Base-by-base conservation (phyloP, 257 asterid genomes). In the Capsicum pubescens region DNA sequence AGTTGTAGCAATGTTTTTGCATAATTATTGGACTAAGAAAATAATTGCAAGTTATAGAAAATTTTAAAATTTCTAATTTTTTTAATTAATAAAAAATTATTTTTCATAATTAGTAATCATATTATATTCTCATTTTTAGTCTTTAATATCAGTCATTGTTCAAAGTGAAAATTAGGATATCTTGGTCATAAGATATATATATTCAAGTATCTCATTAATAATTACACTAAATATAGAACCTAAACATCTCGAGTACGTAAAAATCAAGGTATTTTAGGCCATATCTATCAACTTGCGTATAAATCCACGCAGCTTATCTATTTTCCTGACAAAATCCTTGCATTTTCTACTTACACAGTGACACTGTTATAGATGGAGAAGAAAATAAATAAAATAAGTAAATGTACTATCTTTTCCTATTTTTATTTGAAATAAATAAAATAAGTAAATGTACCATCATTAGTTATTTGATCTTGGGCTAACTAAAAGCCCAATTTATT, bases 221-320 rank as follows among this genome's bases (percentile, higher is more conserved):
- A 26, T 64, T 64, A 68, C 50, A 68, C 52, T 68, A 68, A 36
- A 68, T 60, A 67, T 36, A 68, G 52, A 50, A 68, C 76, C 77
- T 68, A 36, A 67, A 68, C 54, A 68, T 6, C 26, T 13, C 26
- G 12, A 7, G 0, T 39, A 61, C 68, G 36, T 61, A 68, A 68
- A 15, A 36, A 6, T 68, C 76, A 68, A 17, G 6, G 9, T 68
- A 68, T 42, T 68, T 36, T 11, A 63, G 39, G 36, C 70, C 42
- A 21, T 63, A 61, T 36, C 69, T n/a, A 61, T 39, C 69, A 26
- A 26, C 26, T 26, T 26, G 26, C 9, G 68, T 60, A 60, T 14
- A 63, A 26, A 26, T 26, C 26, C 70, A 64, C 71, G 9, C 11
- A 32, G 10, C 72, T 15, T 14, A 6, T 66, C 46, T 66, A 66